phyloP scores from a whole-genome alignment of 2,329 filamentous ascomycete genomes.

The Leptographium lundbergii region DNA sequence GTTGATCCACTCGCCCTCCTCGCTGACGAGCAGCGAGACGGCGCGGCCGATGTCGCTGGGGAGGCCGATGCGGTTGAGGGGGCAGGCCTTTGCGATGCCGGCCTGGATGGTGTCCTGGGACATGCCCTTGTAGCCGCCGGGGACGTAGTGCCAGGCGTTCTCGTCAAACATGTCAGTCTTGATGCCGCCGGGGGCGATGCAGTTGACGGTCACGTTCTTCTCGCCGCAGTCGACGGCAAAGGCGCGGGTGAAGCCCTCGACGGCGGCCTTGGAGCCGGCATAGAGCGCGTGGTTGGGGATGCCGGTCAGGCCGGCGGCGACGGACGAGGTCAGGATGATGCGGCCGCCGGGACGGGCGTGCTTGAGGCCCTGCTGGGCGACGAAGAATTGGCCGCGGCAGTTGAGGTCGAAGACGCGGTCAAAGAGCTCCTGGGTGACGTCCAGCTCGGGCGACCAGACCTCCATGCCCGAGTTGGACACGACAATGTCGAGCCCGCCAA shows the following conservation, averaged over 20 bases:
- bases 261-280: constrained; percentile 59
- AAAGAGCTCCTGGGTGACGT: constrained; percentile 58
- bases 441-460: constrained; percentile 56
- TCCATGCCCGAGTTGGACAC: constrained; percentile 62
- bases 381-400: constrained; percentile 62
- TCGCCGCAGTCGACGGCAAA: constrained; percentile 60
- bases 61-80: constrained; percentile 44
- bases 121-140: constrained; percentile 40
- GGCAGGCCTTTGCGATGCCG: constrained; percentile 42
- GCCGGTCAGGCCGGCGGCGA: constrained; percentile 52
- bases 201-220: constrained; percentile 58
- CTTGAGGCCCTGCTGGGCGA: constrained; percentile 62
- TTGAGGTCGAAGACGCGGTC: constrained; percentile 63
- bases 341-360: constrained; percentile 57
- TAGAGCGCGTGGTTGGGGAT: constrained; percentile 60
- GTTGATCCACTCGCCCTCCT: constrained; percentile 53
- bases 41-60: constrained; percentile 47
- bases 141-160: constrained; percentile 55
- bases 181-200: constrained; percentile 59
- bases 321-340: constrained; percentile 60
- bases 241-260: constrained; percentile 59
- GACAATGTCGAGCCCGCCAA: constrained; percentile 59
- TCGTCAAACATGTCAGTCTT: constrained; percentile 68
- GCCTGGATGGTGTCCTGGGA: constrained; percentile 38
- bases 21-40: constrained; percentile 40